Evolutionary conservation across 2,329 filamentous ascomycete genomes (phyloP), one percentile per base, ranked within the genome.

Genomic region (Fusarium sp.): DNA sequence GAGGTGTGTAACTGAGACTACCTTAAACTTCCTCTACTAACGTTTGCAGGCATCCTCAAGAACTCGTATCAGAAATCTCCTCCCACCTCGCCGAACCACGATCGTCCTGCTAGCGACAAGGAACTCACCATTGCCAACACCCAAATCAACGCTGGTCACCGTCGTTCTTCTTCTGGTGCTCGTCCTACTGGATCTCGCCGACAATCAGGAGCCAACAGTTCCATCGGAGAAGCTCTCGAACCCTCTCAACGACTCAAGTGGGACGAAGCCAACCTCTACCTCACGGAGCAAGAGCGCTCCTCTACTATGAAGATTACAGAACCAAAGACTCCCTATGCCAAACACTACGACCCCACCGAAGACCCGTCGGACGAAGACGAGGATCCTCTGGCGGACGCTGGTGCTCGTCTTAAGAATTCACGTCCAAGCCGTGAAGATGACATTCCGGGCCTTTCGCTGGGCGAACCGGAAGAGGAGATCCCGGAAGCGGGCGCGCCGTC

Each of bases 301-400:
- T 92, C 92, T 69, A 98, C 95, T 64, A 99, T 99, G 96, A 99
- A 98, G 87, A 99, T 99, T 73, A 93, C 94, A 74, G 96, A 99
- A 84, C 96, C 96, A 68, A 99, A 99, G 87, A 99, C 96, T 11
- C 96, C 96, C 7, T 99, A 95, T 80, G 96, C 94, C 38, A 92
- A 92, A 78, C 93, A 94, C 78, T 98, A 98, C 82, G 93, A 98
- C 78, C 94, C 95, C 7, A 81, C 90, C 44, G 94, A 98, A 78
- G 95, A 98, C 71, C 93, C 94, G 55, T 92, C 91, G 70, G 91
- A 97, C 77, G 87, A 92, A 60, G 90, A 92, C 32, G 90, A 92
- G 38, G 80, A 69, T 76, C 65, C 72, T 76, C 65, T 79, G 71
- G 77, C 75, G 65, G 69, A 70, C 70, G 61, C 67, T 78, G 71